A percentile compares a stretch with the other conserved stretches of the same genome.
phyloP scores from a whole-genome alignment of 306 rosid species.

The Trifolium dubium region DNA sequence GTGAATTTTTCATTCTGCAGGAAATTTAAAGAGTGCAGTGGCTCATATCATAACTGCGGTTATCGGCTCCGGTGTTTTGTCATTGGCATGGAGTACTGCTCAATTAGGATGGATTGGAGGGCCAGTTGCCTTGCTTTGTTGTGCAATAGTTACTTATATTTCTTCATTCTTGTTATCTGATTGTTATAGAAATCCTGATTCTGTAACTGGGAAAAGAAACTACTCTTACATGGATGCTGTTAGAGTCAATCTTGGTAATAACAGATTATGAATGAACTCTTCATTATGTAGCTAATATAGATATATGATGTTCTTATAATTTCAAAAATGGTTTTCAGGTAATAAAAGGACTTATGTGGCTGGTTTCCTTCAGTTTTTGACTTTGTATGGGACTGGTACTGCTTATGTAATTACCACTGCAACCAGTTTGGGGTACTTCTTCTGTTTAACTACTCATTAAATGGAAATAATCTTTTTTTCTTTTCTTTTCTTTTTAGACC shows the following conservation, averaged over 20 bases:
- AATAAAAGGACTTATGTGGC: slow-evolving; percentile 54
- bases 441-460: background rate
- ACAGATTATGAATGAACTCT: slow-evolving; percentile 19
- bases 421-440: slow-evolving; percentile 61
- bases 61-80: slow-evolving; percentile 74
- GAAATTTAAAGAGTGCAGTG: slow-evolving; percentile 55
- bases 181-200: slow-evolving; percentile 72
- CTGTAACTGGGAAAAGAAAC: slow-evolving; percentile 70
- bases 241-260: slow-evolving; percentile 61
- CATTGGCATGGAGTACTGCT: slow-evolving; percentile 77
- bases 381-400: slow-evolving; percentile 61
- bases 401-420: slow-evolving; percentile 81
- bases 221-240: slow-evolving; percentile 72
- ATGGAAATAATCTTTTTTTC: too few relatives aligned
- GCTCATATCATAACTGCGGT: slow-evolving; percentile 83
- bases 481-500: background rate
- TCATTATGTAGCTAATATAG: background rate
- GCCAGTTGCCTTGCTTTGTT: slow-evolving; percentile 52
- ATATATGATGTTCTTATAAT: background rate
- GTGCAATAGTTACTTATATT: slow-evolving; percentile 60
- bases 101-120: slow-evolving; percentile 78
- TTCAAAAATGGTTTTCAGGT: slow-evolving; percentile 58
- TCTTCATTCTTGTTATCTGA: slow-evolving; percentile 65
- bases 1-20: slow-evolving; percentile 42
- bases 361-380: slow-evolving; percentile 61